Conservation (phyloP, 169 alveolate species). For the Theileria orientalis region DNA sequence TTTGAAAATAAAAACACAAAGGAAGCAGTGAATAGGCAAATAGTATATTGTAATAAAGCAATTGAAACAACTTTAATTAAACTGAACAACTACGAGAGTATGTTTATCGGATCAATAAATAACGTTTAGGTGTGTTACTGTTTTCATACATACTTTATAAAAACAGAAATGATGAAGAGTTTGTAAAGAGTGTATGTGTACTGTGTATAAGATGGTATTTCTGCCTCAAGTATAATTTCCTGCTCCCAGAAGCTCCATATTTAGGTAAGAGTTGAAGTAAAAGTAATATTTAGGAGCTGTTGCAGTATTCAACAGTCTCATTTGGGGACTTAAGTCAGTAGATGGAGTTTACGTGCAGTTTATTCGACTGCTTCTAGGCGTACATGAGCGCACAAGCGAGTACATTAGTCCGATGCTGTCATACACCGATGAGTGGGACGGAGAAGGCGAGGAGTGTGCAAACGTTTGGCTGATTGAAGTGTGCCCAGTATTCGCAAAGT, state of each 20-base stretch:
- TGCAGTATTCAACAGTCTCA: conserved; percentile 12
- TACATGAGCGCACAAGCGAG: background rate
- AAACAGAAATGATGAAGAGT: background rate
- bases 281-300: conserved; percentile 17
- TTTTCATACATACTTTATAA: conserved; percentile 15
- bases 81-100: conserved; percentile 48
- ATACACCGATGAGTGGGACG: background rate
- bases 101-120: background rate
- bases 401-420: background rate
- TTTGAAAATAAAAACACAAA: background rate
- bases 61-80: conserved; percentile 18
- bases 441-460: no score
- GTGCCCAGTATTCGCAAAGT: no score
- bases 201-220: conserved; percentile 40
- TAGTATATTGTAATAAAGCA: conserved; percentile 16
- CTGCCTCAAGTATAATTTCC: conserved; percentile 44
- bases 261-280: conserved; percentile 10
- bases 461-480: no score
- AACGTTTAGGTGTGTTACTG: conserved; percentile 20
- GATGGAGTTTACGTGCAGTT: background rate
- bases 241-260: conserved; percentile 45
- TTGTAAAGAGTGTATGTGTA: conserved; percentile 5
- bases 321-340: background rate
- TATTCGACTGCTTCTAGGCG: conserved; percentile 1
- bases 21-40: background rate